A percentile compares a stretch with the other conserved stretches of the same genome.
Conservation (phyloP, 2,329 filamentous ascomycete species). For the Conoideocrella luteorostrata region DNA sequence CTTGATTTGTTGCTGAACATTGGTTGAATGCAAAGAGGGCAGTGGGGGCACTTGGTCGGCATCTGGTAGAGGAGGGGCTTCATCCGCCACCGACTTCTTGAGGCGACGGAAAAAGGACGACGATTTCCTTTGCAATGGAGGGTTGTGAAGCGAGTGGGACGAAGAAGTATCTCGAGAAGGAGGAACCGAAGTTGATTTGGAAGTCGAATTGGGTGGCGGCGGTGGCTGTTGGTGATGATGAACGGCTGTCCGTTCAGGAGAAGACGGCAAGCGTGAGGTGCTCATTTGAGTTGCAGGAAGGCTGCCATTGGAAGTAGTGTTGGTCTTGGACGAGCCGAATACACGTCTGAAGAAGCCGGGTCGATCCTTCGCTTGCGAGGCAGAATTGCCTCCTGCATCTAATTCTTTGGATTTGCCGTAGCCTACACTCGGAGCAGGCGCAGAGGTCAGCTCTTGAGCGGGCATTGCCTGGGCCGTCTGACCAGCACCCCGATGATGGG, state of each 20-base stretch:
- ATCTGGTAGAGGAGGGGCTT: conserved; percentile 53
- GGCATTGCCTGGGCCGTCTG: conserved; percentile 22
- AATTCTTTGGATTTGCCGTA: conserved; percentile 54
- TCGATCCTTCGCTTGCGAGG: conserved; percentile 54
- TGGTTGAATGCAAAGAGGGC: conserved; percentile 29
- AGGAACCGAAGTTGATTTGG: conserved; percentile 41
- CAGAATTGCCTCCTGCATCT: conserved; percentile 35
- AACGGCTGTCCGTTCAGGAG: conserved; percentile 28
- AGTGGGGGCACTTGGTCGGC: conserved; percentile 36
- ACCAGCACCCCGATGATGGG: conserved; percentile 18
- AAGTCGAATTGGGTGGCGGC: conserved; percentile 31
- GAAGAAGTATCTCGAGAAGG: conserved; percentile 42
- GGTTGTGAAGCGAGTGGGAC: conserved; percentile 40
- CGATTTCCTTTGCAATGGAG: conserved; percentile 74
- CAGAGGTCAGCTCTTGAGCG: conserved; percentile 40
- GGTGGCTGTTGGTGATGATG: conserved; percentile 32
- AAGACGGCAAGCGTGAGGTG: conserved; percentile 15
- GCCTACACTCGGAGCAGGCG: conserved; percentile 51
- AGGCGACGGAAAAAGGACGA: conserved; percentile 90
- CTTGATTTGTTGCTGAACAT: conserved; percentile 24
- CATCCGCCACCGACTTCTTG: conserved; percentile 81
- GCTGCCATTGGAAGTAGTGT: conserved; percentile 1
- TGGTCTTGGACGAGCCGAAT: conserved; percentile 66
- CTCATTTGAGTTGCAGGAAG: background rate
- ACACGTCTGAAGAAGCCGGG: conserved; percentile 91